Percentiles rank a stretch among this genome's conserved stretches.
Conservation (phyloP, 139 green algal genomes). For the Raphidocelis subcapitata region DNA sequence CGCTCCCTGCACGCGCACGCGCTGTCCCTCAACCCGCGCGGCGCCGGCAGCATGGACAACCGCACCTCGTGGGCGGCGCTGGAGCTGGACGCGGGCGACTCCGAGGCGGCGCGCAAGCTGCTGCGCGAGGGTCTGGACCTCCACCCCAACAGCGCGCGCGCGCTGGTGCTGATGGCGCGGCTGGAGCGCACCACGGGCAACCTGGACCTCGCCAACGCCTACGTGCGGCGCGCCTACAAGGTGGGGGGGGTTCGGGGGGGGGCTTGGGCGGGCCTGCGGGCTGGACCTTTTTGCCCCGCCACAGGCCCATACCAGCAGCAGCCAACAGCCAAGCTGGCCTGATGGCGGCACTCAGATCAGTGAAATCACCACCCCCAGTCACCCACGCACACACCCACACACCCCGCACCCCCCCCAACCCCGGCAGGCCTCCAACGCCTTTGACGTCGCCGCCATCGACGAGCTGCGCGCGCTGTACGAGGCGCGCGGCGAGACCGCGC, state of each 20-base stretch:
- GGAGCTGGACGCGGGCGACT: constrained; percentile 37
- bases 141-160: constrained; percentile 25
- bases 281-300: no score
- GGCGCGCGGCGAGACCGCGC: neutral
- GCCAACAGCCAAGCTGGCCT: no score
- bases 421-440: constrained; percentile 7
- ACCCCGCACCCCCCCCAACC: no score
- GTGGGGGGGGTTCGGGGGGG: neutral
- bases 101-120: constrained; percentile 17
- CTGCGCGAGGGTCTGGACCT: constrained; percentile 36
- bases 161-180: constrained; percentile 30
- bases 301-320: no score
- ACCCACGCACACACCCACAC: no score
- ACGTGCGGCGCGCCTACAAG: constrained; percentile 19
- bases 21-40: constrained; percentile 24
- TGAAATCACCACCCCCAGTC: no score
- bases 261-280: no score
- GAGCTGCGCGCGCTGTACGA: constrained; percentile 17
- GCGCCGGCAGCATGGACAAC: constrained; percentile 21
- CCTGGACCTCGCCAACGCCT: constrained; percentile 25
- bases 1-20: constrained; percentile 39
- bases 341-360: no score
- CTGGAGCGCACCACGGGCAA: constrained; percentile 13
- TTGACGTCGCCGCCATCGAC: neutral
- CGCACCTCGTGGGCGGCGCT: constrained; percentile 21